These are phyloP conservation scores for Circinella umbellata DNA, from an alignment of 371 early-diverging fungal species.

Conservation along the genomic window DNA sequence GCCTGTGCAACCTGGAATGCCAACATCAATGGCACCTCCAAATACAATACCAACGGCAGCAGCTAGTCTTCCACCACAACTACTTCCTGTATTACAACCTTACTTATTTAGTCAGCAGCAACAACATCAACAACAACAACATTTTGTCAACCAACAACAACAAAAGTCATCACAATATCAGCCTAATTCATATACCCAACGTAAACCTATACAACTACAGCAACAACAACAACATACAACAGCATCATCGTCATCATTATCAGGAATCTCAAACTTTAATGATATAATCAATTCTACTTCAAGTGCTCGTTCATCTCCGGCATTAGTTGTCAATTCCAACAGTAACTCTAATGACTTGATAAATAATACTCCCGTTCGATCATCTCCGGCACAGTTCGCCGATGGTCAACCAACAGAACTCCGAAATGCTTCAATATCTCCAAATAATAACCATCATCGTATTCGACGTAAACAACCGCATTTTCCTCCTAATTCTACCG, in stretches of 20 bases:
- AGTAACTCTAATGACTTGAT: too few species aligned
- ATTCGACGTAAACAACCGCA: constrained; percentile 23
- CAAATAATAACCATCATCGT: not conserved
- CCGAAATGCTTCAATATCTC: not conserved
- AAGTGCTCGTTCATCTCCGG: too few species aligned
- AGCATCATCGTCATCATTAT: not conserved
- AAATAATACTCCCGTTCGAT: not conserved
- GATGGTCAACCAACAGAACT: not conserved
- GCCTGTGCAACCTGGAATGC: constrained; percentile 1
- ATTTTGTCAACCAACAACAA: not conserved
- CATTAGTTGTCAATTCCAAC: too few species aligned
- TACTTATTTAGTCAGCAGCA: constrained; percentile 2
- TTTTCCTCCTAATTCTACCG: not conserved
- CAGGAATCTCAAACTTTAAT: too few species aligned
- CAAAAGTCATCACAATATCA: not conserved
- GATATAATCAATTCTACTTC: too few species aligned
- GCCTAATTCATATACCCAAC: constrained; percentile 7
- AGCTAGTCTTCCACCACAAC: not conserved
- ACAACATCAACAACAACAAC: constrained; percentile 6
- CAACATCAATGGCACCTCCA: not conserved
- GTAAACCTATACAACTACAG: constrained; percentile 16
- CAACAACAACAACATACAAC: not conserved
- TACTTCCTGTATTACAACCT: not conserved
- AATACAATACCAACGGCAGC: not conserved
- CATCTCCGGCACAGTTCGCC: not conserved